These are phyloP conservation scores for Lepidium campestre DNA, from an alignment of 441 rosid species.

Conservation along the genomic window DNA sequence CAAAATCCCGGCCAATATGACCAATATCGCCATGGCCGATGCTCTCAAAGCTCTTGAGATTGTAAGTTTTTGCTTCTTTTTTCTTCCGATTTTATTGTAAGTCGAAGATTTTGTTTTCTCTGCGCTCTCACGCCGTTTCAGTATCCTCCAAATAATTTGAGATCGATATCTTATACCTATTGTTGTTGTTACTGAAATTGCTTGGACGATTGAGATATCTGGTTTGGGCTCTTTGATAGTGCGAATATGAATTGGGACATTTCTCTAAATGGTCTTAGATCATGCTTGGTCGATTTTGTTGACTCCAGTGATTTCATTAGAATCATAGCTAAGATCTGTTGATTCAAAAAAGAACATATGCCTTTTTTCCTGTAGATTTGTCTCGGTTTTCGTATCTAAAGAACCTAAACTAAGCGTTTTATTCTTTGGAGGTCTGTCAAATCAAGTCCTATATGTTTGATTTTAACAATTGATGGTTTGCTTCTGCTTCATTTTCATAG, in stretches of 20 bases:
- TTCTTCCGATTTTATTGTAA: background rate
- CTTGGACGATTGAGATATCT: background rate
- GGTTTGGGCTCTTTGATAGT: background rate
- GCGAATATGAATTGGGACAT: background rate
- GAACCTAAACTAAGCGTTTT: background rate
- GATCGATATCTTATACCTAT: background rate
- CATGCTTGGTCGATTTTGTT: background rate
- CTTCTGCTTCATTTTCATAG: too few relatives aligned
- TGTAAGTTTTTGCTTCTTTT: constrained; percentile 32
- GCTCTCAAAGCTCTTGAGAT: constrained; percentile 65
- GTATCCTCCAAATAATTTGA: background rate
- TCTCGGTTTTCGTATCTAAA: background rate
- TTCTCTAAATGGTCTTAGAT: background rate
- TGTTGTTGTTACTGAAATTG: background rate
- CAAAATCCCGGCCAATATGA: constrained; percentile 83
- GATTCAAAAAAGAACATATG: background rate
- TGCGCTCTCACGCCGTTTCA: background rate
- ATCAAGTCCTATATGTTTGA: background rate
- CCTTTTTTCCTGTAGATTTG: background rate
- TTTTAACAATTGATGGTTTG: background rate
- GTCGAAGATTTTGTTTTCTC: background rate
- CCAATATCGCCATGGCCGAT: constrained; percentile 90
- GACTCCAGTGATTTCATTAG: background rate
- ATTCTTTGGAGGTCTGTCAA: background rate
- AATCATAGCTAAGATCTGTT: background rate